Percentiles rank a stretch among this genome's conserved stretches.
phyloP scores from a whole-genome alignment of 495 filamentous ascomycete species.

The Jackrogersella multiformis region DNA sequence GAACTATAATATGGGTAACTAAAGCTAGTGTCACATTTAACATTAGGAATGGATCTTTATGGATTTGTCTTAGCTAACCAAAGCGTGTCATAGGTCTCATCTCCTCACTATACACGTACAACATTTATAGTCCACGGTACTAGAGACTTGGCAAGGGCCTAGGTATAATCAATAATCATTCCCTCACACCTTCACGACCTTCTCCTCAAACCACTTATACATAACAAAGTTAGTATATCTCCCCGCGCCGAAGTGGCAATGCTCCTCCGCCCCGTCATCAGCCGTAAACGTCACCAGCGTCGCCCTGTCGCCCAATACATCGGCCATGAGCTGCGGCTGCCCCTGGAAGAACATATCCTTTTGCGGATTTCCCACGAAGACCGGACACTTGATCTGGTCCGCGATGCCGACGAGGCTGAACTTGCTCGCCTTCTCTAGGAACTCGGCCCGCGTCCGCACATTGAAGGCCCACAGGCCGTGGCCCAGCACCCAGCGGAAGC shows the following conservation, averaged over 20 bases:
- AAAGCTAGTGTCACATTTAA: no score
- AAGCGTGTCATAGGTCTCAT: no score
- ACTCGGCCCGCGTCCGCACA: slow-evolving; percentile 43
- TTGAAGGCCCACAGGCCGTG: slow-evolving; percentile 56
- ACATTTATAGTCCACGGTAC: not conserved
- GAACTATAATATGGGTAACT: no score
- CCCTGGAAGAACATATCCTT: slow-evolving; percentile 47
- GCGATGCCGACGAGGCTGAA: slow-evolving; percentile 42
- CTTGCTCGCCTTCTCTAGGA: slow-evolving; percentile 31
- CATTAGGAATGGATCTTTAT: no score
- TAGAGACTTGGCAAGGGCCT: no score
- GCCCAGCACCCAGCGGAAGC: slow-evolving; percentile 47
- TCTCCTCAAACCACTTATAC: slow-evolving; percentile 36
- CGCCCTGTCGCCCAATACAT: slow-evolving; percentile 42
- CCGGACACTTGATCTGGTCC: slow-evolving; percentile 46
- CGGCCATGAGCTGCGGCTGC: slow-evolving; percentile 45
- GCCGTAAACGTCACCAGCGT: slow-evolving; percentile 39
- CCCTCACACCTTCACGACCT: slow-evolving; percentile 18
- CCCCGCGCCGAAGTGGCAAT: slow-evolving; percentile 35
- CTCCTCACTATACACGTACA: not conserved
- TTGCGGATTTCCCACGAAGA: slow-evolving; percentile 47
- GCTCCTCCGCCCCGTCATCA: slow-evolving; percentile 37
- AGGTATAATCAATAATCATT: not conserved
- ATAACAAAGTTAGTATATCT: slow-evolving; percentile 28
- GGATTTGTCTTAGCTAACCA: no score